Conservation (phyloP, 116 monocot genomes). For the Cymodocea nodosa region DNA sequence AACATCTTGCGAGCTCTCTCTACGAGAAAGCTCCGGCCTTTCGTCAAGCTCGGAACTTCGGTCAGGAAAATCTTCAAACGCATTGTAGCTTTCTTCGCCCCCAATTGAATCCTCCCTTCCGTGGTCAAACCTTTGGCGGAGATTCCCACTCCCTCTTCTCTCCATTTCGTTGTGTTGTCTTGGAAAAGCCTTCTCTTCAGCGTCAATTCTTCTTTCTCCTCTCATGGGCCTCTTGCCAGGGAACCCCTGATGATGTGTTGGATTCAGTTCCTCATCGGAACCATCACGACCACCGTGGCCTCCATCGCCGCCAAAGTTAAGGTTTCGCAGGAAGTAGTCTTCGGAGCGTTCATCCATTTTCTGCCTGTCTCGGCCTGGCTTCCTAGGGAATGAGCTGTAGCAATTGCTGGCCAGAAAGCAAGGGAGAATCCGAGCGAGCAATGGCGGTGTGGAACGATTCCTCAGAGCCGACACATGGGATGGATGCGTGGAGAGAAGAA, state of each 20-base stretch:
- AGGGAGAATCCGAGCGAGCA: neutral
- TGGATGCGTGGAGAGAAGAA: neutral
- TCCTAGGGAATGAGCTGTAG: constrained; percentile 6
- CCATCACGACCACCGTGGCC: neutral
- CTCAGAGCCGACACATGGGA: neutral
- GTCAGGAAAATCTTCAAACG: neutral
- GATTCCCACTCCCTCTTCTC: neutral
- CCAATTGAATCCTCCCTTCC: no score
- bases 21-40: constrained; percentile 17
- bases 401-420: neutral
- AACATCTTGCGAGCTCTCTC: constrained; percentile 11
- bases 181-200: neutral
- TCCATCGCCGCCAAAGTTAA: constrained; percentile 15
- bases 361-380: neutral
- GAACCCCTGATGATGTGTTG: no score
- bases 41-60: neutral
- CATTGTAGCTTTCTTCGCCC: constrained; percentile 4
- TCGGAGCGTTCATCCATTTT: neutral
- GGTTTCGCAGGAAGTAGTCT: constrained; percentile 21
- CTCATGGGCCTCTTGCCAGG: neutral
- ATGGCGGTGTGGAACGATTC: neutral
- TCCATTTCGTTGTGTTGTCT: neutral
- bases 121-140: neutral
- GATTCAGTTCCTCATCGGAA: neutral
- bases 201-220: constrained; percentile 2